Conservation (phyloP, 2,329 filamentous ascomycete genomes). For the Cladophialophora psammophila region DNA sequence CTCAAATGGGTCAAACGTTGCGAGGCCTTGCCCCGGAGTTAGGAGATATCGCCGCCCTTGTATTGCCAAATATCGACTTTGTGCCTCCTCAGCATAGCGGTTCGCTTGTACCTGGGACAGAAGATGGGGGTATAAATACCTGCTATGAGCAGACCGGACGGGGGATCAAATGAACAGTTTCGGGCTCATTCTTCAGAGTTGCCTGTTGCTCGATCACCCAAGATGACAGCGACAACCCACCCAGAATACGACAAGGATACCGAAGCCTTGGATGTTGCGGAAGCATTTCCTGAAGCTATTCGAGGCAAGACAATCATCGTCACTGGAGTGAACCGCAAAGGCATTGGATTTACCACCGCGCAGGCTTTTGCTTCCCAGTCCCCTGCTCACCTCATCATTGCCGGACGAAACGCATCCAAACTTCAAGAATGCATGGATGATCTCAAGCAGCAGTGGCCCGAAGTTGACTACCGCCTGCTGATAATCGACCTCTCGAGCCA, state of each 20-base stretch:
- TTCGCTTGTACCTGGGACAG: neutral
- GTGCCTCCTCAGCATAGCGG: neutral
- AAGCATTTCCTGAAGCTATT: conserved; percentile 39
- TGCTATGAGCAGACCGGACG: neutral
- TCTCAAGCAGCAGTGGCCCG: conserved; percentile 38
- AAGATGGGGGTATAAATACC: conserved; percentile 6
- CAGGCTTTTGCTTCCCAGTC: conserved; percentile 43
- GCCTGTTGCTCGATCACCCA: neutral
- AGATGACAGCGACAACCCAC: conserved; percentile 28
- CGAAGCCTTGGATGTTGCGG: conserved; percentile 33
- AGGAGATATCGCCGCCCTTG: neutral
- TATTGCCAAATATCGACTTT: conserved; percentile 3
- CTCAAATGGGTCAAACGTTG: conserved; percentile 4
- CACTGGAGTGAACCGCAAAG: conserved; percentile 50
- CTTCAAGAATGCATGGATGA: conserved; percentile 43
- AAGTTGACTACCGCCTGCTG: conserved; percentile 42
- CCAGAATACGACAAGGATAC: conserved; percentile 23
- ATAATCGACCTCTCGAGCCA: conserved; percentile 48
- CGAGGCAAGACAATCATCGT: conserved; percentile 48
- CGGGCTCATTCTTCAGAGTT: neutral
- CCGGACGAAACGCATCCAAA: conserved; percentile 48
- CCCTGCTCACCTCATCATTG: conserved; percentile 50
- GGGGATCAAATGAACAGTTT: neutral
- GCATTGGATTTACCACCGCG: conserved; percentile 49
- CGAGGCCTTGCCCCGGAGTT: conserved; percentile 7